phyloP scores from a whole-genome alignment of 176 grass and related monocot genomes.

The Zizania latifolia region DNA sequence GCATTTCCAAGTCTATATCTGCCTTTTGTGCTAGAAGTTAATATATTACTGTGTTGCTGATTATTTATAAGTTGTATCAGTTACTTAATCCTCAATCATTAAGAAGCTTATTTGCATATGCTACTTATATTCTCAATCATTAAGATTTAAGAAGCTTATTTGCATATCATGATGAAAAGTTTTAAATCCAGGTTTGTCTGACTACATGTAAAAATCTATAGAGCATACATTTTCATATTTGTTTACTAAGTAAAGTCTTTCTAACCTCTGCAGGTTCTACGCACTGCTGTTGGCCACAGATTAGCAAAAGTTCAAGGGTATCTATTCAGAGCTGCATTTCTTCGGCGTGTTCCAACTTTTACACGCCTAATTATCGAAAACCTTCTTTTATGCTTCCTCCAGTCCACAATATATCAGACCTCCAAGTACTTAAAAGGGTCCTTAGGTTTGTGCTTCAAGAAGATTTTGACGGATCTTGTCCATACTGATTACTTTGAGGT shows the following conservation, averaged over 20 bases:
- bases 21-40: background rate
- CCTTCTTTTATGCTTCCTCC: constrained; percentile 87
- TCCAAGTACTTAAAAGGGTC: constrained; percentile 86
- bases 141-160: too few relatives aligned
- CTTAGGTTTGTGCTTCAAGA: constrained; percentile 85
- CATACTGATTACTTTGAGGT: constrained; percentile 99
- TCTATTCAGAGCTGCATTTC: constrained; percentile 84
- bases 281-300: constrained; percentile 83
- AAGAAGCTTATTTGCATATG: background rate
- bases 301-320: constrained; percentile 95
- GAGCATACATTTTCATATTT: background rate
- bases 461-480: constrained; percentile 87
- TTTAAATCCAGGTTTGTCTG: background rate
- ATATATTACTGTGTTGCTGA: background rate
- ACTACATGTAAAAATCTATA: constrained; percentile 9
- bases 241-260: background rate
- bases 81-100: background rate
- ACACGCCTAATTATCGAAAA: constrained; percentile 82
- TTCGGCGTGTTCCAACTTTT: constrained; percentile 74
- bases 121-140: too few relatives aligned
- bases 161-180: background rate
- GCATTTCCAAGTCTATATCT: background rate
- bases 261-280: constrained; percentile 58
- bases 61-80: background rate
- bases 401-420: constrained; percentile 72